These are phyloP conservation scores for Alloteropsis semialata DNA, from an alignment of 176 grass and related monocot genomes.

Conservation along the genomic window DNA sequence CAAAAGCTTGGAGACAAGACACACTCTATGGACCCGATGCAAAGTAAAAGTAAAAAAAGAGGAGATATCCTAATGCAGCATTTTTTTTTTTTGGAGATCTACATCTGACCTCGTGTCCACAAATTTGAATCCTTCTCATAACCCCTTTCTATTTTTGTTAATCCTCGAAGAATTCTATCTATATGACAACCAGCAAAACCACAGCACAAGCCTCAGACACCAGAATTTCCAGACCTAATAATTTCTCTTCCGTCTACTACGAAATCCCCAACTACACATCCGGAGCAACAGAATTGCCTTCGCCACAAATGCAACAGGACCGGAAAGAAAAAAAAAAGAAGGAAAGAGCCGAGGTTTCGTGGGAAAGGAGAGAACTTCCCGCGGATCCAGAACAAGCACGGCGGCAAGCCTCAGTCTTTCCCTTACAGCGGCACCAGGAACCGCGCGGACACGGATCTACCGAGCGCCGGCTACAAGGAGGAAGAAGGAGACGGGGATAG, in stretches of 20 bases:
- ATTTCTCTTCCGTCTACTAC: neutral
- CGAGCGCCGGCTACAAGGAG: neutral
- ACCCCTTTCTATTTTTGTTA: neutral
- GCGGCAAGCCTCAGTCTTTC: neutral
- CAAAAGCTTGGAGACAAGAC: neutral
- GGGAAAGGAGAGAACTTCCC: neutral
- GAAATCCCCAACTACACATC: neutral
- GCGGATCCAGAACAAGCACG: constrained; percentile 8
- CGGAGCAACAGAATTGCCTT: neutral
- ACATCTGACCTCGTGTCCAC: neutral
- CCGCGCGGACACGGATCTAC: neutral
- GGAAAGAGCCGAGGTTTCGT: neutral
- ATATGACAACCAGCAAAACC: neutral
- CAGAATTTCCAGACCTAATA: neutral
- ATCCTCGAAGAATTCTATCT: neutral
- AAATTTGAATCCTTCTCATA: neutral
- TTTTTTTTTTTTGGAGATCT: neutral
- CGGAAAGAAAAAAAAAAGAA: neutral
- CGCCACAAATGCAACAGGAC: neutral
- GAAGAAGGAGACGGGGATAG: neutral
- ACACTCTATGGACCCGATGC: neutral
- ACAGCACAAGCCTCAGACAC: neutral
- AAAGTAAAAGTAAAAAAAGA: neutral
- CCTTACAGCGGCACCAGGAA: neutral
- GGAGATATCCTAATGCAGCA: neutral